Evolutionary conservation across 1,284 basidiomycete species (phyloP).

Genomic region (Cutaneotrichosporon sp.): DNA sequence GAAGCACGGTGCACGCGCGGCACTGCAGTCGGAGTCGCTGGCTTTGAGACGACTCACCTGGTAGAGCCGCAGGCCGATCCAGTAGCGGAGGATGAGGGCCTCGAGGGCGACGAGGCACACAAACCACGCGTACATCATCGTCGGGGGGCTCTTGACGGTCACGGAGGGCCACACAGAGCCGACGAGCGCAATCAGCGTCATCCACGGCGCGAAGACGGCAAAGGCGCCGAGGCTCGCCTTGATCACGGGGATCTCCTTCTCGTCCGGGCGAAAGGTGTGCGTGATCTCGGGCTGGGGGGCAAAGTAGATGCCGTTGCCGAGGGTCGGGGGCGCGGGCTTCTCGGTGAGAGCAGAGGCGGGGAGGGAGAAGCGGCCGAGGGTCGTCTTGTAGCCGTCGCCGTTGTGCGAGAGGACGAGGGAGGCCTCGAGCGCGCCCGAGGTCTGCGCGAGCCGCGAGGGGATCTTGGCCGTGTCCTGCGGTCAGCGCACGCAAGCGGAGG

Average conservation of each 20-base stretch:
- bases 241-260: constrained; percentile 62
- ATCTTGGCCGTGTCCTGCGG: constrained; percentile 44
- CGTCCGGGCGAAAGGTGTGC: constrained; percentile 77
- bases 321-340: constrained; percentile 57
- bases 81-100: constrained; percentile 76
- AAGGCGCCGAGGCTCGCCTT: constrained; percentile 67
- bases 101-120: constrained; percentile 74
- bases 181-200: constrained; percentile 67
- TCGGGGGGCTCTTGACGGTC: constrained; percentile 61
- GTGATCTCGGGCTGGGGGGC: constrained; percentile 70
- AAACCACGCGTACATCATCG: constrained; percentile 70
- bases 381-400: constrained; percentile 57
- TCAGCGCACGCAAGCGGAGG: neutral
- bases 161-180: constrained; percentile 62
- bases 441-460: constrained; percentile 34
- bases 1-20: no score
- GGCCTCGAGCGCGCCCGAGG: constrained; percentile 36
- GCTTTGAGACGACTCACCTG: neutral
- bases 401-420: constrained; percentile 40
- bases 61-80: constrained; percentile 77
- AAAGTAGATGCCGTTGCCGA: constrained; percentile 55
- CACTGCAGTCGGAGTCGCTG: no score
- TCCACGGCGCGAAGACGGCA: constrained; percentile 72
- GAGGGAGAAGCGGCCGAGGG: constrained; percentile 63
- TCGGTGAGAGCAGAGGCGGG: constrained; percentile 67